A percentile compares a stretch with the other conserved stretches of the same genome.
Evolutionary conservation across 768 basidiomycete species (phyloP).

Genomic region (Naganishia onofrii): DNA sequence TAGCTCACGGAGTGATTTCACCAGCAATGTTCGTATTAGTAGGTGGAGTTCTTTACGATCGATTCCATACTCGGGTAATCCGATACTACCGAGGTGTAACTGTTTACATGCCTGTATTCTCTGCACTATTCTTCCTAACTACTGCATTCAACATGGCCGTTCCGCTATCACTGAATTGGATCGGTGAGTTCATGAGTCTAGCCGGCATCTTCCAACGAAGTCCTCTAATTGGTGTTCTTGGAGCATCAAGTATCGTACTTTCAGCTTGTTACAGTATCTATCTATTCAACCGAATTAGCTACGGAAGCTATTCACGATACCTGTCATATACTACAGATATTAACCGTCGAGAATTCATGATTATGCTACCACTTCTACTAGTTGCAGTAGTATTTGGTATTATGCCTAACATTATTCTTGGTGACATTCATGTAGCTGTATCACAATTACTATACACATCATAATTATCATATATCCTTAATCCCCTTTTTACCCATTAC

Average conservation of each 20-base stretch:
- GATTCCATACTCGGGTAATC: slow-evolving; percentile 40
- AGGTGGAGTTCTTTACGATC: slow-evolving; percentile 37
- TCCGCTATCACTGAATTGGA: slow-evolving; percentile 38
- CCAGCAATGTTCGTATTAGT: slow-evolving; percentile 41
- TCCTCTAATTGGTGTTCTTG: slow-evolving; percentile 31
- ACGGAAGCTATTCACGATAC: slow-evolving; percentile 29
- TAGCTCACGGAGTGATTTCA: slow-evolving; percentile 40
- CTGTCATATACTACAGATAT: slow-evolving; percentile 20
- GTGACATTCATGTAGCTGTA: slow-evolving; percentile 17
- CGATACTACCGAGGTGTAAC: slow-evolving; percentile 41
- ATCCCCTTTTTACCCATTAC: too few relatives aligned
- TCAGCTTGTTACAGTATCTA: slow-evolving; percentile 37
- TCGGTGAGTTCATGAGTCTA: slow-evolving; percentile 37
- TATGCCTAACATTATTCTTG: slow-evolving; percentile 23
- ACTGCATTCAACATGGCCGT: slow-evolving; percentile 38
- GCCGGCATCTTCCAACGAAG: slow-evolving; percentile 34
- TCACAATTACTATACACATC: slow-evolving; percentile 17
- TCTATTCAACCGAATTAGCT: slow-evolving; percentile 35
- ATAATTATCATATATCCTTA: background rate
- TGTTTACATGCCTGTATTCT: slow-evolving; percentile 40
- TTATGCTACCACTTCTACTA: slow-evolving; percentile 20
- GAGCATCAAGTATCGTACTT: slow-evolving; percentile 31
- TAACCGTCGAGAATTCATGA: slow-evolving; percentile 21
- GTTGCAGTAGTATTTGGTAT: slow-evolving; percentile 19
- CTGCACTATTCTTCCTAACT: slow-evolving; percentile 39